Base-by-base conservation (phyloP, 192 early-diverging fungal genomes). In the Linnemannia elongata region DNA sequence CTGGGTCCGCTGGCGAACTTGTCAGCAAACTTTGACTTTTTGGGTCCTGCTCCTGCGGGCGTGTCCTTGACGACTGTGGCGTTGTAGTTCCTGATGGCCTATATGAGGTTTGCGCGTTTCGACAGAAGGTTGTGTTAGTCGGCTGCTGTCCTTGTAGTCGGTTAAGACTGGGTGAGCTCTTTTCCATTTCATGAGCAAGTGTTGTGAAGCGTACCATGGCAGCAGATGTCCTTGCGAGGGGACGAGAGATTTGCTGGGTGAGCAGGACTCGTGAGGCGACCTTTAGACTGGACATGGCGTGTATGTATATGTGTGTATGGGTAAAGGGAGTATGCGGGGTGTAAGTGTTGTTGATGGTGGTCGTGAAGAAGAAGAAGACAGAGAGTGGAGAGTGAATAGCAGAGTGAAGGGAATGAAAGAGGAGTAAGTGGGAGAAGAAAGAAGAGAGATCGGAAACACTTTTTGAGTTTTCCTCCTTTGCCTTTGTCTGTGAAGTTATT, bases 1-100 rank as follows among this genome's bases (percentile, higher is more conserved):
- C 82, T 79, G 22, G 91, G 90, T 78, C 90, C 94, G 2, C 38
- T 82, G 7, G 82, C 81, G 17, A 93, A 74, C 27, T 88, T 89
- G 68, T 90, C 88, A n/a, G 82, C 72, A 49, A 93, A 88, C 76
- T 83, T 88, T 49, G 91, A 88, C 57, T 88, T 88, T 49, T 79
- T 89, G 33, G 76, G 3, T 33, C 70, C 36, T 33, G 36, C 49
- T 77, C 73, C 36, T 39, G 45, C 42, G 20, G 80, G 57, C 0
- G 57, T 78, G 71, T 75, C 63, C 75, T 88, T 72, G 72, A 79
- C 76, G 72, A 89, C 82, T 76, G 83, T 80, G 52, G 80, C 80
- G 39, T 89, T 83, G 77, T 89, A 89, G 60, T 76, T 77, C 7
- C 85, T 69, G 33, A 68, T 39, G 57, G 75, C 52, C 83, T 86